Evolutionary conservation across 2,329 filamentous ascomycete genomes (phyloP), one percentile per base, ranked within the genome.

Genomic region (Aureobasidium sp.): DNA sequence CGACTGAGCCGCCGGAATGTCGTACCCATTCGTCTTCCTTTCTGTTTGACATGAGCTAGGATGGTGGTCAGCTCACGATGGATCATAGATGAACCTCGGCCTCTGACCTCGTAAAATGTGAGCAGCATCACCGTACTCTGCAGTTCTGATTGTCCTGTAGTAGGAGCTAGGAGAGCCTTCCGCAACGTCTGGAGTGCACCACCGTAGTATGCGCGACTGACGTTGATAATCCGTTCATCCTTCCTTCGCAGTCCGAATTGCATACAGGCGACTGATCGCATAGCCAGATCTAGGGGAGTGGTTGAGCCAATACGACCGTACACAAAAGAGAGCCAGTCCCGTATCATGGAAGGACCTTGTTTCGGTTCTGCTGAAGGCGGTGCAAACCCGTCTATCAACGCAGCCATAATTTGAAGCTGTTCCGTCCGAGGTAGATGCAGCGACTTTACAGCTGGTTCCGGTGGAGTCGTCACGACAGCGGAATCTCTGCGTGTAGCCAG

Each of bases 61-160:
- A 42, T 2, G 20, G 17, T 9, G 36, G 9, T 53, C 22, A 61
- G 58, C 48, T 51, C 31, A 31, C 17, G 5, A 3, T 2, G 8
- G 22, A 5, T 42, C 44, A 11, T 2, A 34, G 3, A 37, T 15
- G 25, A 25, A 17, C 14, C 8, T 29, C n/a, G 9, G 25, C 5
- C 22, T 5, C 6, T 31, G 39, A 56, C 60, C 36, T 62, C 60
- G 8, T 62, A 56, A 12, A 62, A 62, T 12, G 60, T 62, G 29
- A 62, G 49, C 17, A 62, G 17, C 60, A 62, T 62, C 42, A 53
- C 49, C 2, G 60, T 56, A 12, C 60, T 62, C 41, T 62, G 60
- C 34, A 62, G 6, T 17, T 55, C 60, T 5, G 60, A 14, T 56
- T 56, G 60, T 37, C 41, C 52, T 22, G 31, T 36, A 11, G 39